Evolutionary conservation across 192 early-diverging fungal genomes (phyloP).

Genomic region (Cetraspora pellucida): DNA sequence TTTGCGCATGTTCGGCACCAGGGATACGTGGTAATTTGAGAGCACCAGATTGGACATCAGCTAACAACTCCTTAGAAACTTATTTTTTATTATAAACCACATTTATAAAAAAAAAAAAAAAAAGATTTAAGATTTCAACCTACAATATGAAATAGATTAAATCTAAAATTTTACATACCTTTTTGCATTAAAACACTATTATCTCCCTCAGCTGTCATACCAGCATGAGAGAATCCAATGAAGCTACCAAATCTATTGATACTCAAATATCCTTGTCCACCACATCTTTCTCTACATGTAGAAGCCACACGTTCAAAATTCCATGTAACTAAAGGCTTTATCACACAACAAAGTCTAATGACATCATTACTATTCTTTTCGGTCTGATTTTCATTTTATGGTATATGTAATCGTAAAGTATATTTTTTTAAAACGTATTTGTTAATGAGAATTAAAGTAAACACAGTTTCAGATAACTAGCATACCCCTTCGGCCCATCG

Average conservation of each 20-base stretch:
- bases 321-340: slow-evolving; percentile 78
- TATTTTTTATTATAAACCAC: background rate
- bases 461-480: background rate
- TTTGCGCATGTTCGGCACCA: slow-evolving; percentile 39
- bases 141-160: background rate
- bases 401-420: too few relatives aligned
- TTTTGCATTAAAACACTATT: slow-evolving; percentile 79
- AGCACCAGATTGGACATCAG: slow-evolving; percentile 52
- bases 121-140: background rate
- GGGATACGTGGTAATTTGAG: slow-evolving; percentile 46
- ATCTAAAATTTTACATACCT: slow-evolving; percentile 20
- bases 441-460: background rate
- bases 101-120: background rate
- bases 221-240: slow-evolving; percentile 75
- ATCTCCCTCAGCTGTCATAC: slow-evolving; percentile 82
- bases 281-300: slow-evolving; percentile 72
- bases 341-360: slow-evolving; percentile 73
- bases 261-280: slow-evolving; percentile 73
- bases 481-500: slow-evolving; percentile 52
- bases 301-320: slow-evolving; percentile 70
- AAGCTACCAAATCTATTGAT: slow-evolving; percentile 64
- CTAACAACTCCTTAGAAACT: slow-evolving; percentile 72
- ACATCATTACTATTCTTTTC: slow-evolving; percentile 59
- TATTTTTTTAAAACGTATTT: too few relatives aligned
- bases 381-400: slow-evolving; percentile 27